Base-by-base conservation (phyloP, 169 alveolate genomes). In the Cryptosporidium ubiquitum region DNA sequence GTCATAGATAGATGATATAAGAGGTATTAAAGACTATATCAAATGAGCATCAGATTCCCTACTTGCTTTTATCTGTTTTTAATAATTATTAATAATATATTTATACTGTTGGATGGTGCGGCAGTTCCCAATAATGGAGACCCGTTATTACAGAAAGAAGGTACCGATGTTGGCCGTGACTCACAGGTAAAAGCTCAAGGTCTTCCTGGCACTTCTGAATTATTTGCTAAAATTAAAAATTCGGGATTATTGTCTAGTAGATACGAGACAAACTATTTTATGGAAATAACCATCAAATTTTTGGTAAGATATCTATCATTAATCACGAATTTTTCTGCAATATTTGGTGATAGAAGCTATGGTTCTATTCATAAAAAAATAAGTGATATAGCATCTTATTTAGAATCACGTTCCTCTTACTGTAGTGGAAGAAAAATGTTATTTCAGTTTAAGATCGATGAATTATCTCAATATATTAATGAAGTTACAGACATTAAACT, bases 181-280 rank as follows among this genome's bases (percentile, higher is more conserved):
- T 20, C 3, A 5, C 29, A 55, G 37, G 6, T 26, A 23, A 26
- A 55, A 55, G 29, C 35, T 20, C 66, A 55, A 55, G 66, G n/a
- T 23, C 3, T 14, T 7, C 5, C n/a, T 23, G 66, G n/a, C n/a
- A 16, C 35, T 6, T 55, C 66, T 26, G 66, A 10, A 23, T 55
- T 55, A 23, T 55, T 55, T 14, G 10, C 66, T 23, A 18, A 55
- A 55, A 55, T 26, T 55, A 55, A 14, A 23, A 55, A 23, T 26
- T 55, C 66, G n/a, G 66, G 35, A 55, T 55, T 55, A 55, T 55
- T 55, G 35, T 55, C 35, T 55, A 12, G 66, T 16, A 55, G 66
- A 55, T 55, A 55, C n/a, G 66, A 55, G 5, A 55, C 35, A 18
- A 55, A 20, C 66, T 55, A 55, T 26, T 55, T 55, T 23, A 23